Evolutionary conservation across 1,284 basidiomycete genomes (phyloP), one percentile per base, ranked within the genome.

Genomic region (Ceratobasidium sp.): DNA sequence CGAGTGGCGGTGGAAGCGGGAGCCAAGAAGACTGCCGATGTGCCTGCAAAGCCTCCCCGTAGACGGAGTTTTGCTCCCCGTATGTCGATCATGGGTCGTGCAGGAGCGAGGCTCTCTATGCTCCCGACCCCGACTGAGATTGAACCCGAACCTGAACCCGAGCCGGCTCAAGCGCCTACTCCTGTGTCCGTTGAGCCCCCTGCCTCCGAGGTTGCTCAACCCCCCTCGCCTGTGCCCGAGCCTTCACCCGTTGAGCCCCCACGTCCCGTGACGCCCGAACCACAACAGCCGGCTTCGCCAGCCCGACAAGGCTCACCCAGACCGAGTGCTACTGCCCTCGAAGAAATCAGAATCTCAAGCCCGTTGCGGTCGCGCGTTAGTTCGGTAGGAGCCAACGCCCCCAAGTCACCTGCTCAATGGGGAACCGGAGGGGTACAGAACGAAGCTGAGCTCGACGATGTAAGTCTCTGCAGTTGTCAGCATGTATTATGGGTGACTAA

Each of bases 341-440:
- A 64, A 14, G 60, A 54, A 23, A 64, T 64, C 29, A 36, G 60
- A n/a, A 39, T 66, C 2, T 54, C 62, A 2, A 56, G 54, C 21
- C 66, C 56, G 29, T 25, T 68, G 25, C 42, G 47, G n/a, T 52
- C 66, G n/a, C 56, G 66, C 7, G 21, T 47, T 9, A 68, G 54
- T 19, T 21, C 21, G 2, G 39, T 50, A 13, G 62, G 62, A 23
- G 29, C 30, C n/a, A 27, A 27, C 30, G 21, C 16, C 14, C 25
- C 46, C 64, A 57, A 49, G 25, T 54, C 62, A 36, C 50, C 62
- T 21, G 62, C 62, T 19, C 50, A 66, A 21, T 66, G 62, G 62
- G 44, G 62, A 30, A 46, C 39, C 16, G 41, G 62, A 5, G 33
- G 33, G 1, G 62, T 44, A 5, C 52, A 42, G 66, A 41, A 47